Conservation (phyloP, 1,284 basidiomycete species). For the Mycosarcoma mackinlayi region DNA sequence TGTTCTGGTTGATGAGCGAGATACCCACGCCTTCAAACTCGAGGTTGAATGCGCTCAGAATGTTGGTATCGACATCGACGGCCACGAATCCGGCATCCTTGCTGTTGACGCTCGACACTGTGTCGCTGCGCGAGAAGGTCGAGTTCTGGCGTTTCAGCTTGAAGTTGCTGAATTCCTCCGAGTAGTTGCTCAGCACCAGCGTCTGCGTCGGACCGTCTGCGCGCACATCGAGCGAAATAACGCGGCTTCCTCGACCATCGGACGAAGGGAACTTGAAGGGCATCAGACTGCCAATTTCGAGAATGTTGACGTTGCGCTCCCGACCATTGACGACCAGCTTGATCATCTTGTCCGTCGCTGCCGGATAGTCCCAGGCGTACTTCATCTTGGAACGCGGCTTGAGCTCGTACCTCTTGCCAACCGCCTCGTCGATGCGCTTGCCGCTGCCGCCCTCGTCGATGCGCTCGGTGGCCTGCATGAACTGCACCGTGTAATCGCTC, state of each 20-base stretch:
- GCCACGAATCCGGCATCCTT: constrained; percentile 78
- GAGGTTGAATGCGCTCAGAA: constrained; percentile 78
- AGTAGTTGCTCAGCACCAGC: constrained; percentile 87
- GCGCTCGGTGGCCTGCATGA: constrained; percentile 74
- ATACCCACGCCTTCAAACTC: constrained; percentile 92
- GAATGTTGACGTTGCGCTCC: constrained; percentile 84
- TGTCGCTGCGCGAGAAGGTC: constrained; percentile 77
- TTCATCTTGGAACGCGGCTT: constrained; percentile 74
- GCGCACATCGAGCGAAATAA: constrained; percentile 89
- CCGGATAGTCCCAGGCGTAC: constrained; percentile 97
- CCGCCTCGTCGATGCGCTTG: constrained; percentile 39
- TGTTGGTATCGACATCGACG: constrained; percentile 77
- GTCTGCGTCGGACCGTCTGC: constrained; percentile 89
- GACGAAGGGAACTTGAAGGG: constrained; percentile 80
- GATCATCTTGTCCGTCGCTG: constrained; percentile 84
- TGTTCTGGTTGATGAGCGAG: constrained; percentile 87
- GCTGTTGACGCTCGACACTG: constrained; percentile 77
- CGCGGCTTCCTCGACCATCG: constrained; percentile 70
- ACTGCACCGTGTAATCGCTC: constrained; percentile 78
- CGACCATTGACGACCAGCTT: constrained; percentile 75
- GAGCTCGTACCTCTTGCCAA: constrained; percentile 72
- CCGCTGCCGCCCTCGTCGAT: constrained; percentile 34
- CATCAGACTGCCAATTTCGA: constrained; percentile 93
- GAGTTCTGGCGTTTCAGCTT: constrained; percentile 77
- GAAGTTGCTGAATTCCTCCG: constrained; percentile 86